These are phyloP conservation scores for Vitis hybrid DNA, from an alignment of 177 flowering plant species.

Conservation along the genomic window DNA sequence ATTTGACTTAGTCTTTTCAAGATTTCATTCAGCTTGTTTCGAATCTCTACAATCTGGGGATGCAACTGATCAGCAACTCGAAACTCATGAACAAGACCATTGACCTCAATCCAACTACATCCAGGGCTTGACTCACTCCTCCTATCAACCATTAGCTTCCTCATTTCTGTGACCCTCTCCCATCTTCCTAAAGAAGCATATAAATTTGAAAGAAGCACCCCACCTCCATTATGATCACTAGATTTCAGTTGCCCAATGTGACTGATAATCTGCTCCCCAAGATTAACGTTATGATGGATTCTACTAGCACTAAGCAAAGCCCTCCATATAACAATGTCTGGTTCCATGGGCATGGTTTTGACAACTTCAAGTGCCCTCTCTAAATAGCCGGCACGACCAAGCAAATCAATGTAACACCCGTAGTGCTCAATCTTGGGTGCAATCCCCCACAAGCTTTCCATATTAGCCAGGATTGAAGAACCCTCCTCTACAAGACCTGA, in stretches of 20 bases:
- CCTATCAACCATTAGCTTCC: conserved; percentile 32
- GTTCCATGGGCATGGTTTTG: conserved; percentile 40
- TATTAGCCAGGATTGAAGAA: conserved; percentile 31
- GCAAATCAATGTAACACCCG: conserved; percentile 50
- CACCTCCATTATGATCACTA: conserved; percentile 25
- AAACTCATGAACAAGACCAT: conserved; percentile 46
- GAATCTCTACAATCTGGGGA: conserved; percentile 38
- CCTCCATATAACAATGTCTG: conserved; percentile 53
- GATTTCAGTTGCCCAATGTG: conserved; percentile 26
- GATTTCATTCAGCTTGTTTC: conserved; percentile 34
- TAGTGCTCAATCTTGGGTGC: conserved; percentile 51
- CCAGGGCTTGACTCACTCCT: conserved; percentile 38
- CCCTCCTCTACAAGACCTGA: conserved; percentile 59
- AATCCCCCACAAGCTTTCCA: conserved; percentile 42
- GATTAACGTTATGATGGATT: conserved; percentile 35
- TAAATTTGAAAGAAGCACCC: conserved; percentile 48
- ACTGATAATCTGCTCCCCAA: conserved; percentile 35
- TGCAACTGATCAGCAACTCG: conserved; percentile 46
- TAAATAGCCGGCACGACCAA: conserved; percentile 56
- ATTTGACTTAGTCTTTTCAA: conserved; percentile 28
- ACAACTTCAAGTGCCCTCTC: conserved; percentile 40
- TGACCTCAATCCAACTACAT: conserved; percentile 53
- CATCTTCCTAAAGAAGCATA: conserved; percentile 53
- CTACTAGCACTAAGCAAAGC: conserved; percentile 50
- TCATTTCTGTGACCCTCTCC: conserved; percentile 39